Conservation (phyloP, 2,329 filamentous ascomycete genomes). For the Elsinoe ampelina region DNA sequence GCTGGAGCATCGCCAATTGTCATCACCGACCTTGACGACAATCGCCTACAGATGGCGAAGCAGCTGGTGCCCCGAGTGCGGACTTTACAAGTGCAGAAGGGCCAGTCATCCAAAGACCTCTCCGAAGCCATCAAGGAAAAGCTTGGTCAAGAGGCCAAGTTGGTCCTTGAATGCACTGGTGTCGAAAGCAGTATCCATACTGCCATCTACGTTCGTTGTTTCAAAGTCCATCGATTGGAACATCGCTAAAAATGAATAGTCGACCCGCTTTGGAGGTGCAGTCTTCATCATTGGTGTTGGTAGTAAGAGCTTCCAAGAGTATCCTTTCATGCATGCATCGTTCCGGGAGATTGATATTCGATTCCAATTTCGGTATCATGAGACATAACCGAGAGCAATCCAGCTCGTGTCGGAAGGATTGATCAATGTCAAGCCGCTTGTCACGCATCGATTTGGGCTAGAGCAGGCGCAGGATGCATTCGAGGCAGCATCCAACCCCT, state of each 20-base stretch:
- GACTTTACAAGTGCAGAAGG: conserved; percentile 21
- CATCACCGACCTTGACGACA: conserved; percentile 72
- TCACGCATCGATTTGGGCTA: conserved; percentile 11
- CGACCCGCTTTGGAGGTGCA: conserved; percentile 26
- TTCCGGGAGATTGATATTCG: conserved; percentile 32
- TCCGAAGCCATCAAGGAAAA: conserved; percentile 20
- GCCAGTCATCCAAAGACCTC: conserved; percentile 20
- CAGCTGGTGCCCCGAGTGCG: conserved; percentile 43
- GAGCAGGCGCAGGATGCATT: conserved; percentile 1
- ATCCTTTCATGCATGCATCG: conserved; percentile 32
- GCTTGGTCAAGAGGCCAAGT: conserved; percentile 20
- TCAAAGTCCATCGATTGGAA: no score
- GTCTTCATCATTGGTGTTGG: conserved; percentile 32
- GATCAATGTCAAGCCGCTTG: conserved; percentile 10
- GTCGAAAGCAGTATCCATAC: conserved; percentile 28
- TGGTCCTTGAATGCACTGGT: conserved; percentile 29
- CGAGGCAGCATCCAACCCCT: conserved; percentile 17
- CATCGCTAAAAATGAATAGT: not conserved
- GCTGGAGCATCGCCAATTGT: conserved; percentile 67
- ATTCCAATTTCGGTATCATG: conserved; percentile 33
- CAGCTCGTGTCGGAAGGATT: conserved; percentile 3
- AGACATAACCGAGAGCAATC: conserved; percentile 35
- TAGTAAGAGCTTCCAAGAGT: conserved; percentile 26
- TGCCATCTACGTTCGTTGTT: conserved; percentile 25
- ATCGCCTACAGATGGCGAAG: conserved; percentile 68